Evolutionary conservation across 2,329 filamentous ascomycete species (phyloP), one percentile per base, ranked within the genome.

Genomic region (Erysiphe pulchra): DNA sequence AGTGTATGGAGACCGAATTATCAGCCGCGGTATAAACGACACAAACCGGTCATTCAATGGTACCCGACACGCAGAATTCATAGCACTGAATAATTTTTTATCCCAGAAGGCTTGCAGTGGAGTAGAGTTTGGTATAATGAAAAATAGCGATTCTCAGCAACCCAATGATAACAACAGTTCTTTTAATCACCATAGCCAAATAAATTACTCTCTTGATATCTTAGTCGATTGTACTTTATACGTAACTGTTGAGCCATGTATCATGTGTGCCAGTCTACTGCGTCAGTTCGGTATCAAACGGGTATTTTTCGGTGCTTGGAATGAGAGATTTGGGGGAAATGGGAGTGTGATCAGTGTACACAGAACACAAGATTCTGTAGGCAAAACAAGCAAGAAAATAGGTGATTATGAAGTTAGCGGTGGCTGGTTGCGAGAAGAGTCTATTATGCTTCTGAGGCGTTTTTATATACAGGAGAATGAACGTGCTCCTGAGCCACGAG

Each of bases 381-480:
- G 20, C 1, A 12, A 10, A 13, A 28, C 24, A 7, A 47, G 45
- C 20, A 40, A 18, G 3, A 71, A 92, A 39, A 83, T 92, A 57
- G 66, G 65, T 20, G 42, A 18, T 17, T 28, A 37, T 28, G 46
- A 48, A 38, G 84, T 84, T 47, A 78, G 85, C 58, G 84, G 86
- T 36, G 87, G 86, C 1, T 78, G 92, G 66, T 83, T 84, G 55
- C 74, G 84, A 42, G 82, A 93, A 56, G 87, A 95, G 57, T 87
- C 90, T 4, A 92, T 98, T 49, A 86, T 87, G 61, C 63, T 98
- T 52, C 67, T 98, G 52, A 72, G 92, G 51, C 77, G 87, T 48
- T 98, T 98, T 62, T 98, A 98, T 60, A 82, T 98, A 31, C 90
- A 98, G 62, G 86, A 98, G 62, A 98, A 98, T 61, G 84, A 82